phyloP scores from a whole-genome alignment of 2,329 filamentous ascomycete genomes.

The Scedosporium minutisporum region DNA sequence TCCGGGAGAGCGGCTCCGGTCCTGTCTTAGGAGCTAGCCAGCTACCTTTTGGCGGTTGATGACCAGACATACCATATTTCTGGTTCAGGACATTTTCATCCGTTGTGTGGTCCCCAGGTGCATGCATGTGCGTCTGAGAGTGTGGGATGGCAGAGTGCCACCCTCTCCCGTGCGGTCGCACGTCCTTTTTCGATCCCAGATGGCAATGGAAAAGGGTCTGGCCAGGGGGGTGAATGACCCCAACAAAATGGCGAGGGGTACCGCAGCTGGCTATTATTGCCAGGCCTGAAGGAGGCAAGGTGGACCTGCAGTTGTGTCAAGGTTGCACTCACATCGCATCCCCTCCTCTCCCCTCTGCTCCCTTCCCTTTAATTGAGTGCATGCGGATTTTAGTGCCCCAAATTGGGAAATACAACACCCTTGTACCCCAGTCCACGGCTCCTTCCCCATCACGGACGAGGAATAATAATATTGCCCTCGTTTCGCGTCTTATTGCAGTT shows the following conservation, averaged over 20 bases:
- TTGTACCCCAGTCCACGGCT: neutral
- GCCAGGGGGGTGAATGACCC: neutral
- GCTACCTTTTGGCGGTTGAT: neutral
- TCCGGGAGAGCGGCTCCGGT: neutral
- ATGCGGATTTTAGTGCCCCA: neutral
- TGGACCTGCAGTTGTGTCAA: neutral
- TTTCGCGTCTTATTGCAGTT: slow-evolving; percentile 2
- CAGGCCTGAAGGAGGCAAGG: neutral
- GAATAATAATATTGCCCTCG: neutral
- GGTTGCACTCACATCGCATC: no score
- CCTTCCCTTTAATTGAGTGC: neutral
- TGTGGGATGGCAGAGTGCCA: neutral
- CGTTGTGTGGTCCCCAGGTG: neutral
- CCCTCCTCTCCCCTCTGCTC: neutral
- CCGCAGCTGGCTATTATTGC: neutral
- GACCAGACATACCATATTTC: neutral
- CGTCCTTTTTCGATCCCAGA: neutral
- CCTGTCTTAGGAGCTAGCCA: neutral
- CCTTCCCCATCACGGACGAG: neutral
- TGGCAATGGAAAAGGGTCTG: neutral
- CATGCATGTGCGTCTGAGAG: neutral
- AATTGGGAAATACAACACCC: neutral
- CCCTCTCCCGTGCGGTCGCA: neutral
- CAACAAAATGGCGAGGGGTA: neutral
- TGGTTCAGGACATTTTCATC: neutral